Evolutionary conservation across 139 green algal genomes (phyloP).

Genomic region (Limnomonas spitsbergensis): DNA sequence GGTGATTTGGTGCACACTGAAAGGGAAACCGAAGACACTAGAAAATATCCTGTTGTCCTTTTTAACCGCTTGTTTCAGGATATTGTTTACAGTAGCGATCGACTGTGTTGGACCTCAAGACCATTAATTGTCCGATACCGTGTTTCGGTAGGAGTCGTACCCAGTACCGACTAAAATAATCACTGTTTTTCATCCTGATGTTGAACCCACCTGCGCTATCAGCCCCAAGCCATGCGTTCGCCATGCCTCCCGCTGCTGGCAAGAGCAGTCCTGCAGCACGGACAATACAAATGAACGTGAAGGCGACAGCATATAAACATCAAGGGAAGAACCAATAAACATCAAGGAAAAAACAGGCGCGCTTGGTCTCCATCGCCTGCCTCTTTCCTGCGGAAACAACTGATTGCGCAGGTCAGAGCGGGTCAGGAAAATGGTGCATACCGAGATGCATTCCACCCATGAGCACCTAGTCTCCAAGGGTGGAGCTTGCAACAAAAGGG

Average conservation of each 20-base stretch:
- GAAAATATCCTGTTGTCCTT: neutral
- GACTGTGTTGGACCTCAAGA: no score
- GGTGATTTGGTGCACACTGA: no score
- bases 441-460: neutral
- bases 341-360: neutral
- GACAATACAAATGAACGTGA: no score
- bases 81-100: neutral
- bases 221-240: conserved; percentile 36
- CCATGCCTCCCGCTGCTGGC: conserved; percentile 37
- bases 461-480: no score
- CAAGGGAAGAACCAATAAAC: no score
- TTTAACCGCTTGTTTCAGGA: neutral
- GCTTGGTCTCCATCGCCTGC: neutral
- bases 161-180: no score
- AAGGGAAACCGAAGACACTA: neutral
- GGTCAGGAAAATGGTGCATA: neutral
- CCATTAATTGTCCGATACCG: no score
- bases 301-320: no score
- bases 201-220: conserved; percentile 36
- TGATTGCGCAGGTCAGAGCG: neutral
- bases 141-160: no score
- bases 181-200: neutral
- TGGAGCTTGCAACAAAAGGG: no score
- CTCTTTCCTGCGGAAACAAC: neutral
- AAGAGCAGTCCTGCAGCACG: conserved; percentile 21